Evolutionary conservation across 1,284 basidiomycete genomes (phyloP).

Genomic region (Chalciporus sp.): DNA sequence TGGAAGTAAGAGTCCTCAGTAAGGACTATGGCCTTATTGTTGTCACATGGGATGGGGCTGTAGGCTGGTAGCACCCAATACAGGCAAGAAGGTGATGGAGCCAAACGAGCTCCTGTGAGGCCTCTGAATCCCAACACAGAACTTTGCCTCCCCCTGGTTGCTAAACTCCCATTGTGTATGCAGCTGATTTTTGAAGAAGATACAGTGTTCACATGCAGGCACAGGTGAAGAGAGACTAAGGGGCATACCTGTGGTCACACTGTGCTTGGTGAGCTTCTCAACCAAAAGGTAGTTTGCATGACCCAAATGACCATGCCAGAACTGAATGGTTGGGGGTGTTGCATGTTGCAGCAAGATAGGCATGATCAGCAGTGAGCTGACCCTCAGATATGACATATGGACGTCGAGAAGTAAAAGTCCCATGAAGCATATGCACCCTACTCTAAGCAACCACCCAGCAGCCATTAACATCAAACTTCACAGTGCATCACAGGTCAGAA

Average conservation of each 20-base stretch:
- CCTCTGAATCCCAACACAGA: too few relatives aligned
- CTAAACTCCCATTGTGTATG: too few relatives aligned
- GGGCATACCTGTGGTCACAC: conserved; percentile 9
- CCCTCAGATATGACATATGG: not conserved
- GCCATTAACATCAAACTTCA: not conserved
- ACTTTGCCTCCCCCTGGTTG: not conserved
- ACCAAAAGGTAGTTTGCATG: not conserved
- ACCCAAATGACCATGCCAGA: conserved; percentile 1
- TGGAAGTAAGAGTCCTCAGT: too few relatives aligned
- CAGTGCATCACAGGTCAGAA: not conserved
- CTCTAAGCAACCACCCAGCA: not conserved
- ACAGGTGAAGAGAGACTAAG: conserved; percentile 1
- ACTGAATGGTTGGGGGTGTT: not conserved
- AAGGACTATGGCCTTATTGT: too few relatives aligned
- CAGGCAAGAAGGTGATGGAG: too few relatives aligned
- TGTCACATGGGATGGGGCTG: too few relatives aligned
- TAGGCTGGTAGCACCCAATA: too few relatives aligned
- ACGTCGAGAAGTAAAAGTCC: not conserved
- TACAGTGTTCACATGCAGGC: conserved; percentile 8
- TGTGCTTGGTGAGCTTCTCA: not conserved
- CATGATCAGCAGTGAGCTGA: not conserved
- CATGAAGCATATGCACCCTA: not conserved
- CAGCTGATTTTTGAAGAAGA: too few relatives aligned
- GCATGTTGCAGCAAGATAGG: not conserved
- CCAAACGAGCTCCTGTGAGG: too few relatives aligned